Conservation (phyloP, 768 basidiomycete species). For the Lentinula detonsa region DNA sequence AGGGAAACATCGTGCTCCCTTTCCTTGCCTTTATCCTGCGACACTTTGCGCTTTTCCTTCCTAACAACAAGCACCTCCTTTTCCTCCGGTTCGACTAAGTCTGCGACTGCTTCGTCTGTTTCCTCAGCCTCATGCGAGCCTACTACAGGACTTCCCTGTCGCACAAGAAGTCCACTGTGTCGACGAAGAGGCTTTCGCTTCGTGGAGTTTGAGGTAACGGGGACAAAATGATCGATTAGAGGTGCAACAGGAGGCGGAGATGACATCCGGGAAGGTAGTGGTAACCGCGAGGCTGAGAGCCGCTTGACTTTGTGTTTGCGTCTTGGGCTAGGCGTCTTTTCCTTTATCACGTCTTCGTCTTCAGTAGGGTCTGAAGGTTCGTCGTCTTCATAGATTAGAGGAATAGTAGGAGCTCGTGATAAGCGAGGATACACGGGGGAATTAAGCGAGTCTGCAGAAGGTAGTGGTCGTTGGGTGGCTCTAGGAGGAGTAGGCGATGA, state of each 20-base stretch:
- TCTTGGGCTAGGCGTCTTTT: constrained; percentile 28
- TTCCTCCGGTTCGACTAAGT: constrained; percentile 23
- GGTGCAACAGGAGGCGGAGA: constrained; percentile 27
- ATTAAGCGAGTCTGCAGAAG: constrained; percentile 28
- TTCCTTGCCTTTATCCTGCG: constrained; percentile 34
- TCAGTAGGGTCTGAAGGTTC: constrained; percentile 43
- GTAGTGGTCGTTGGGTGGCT: constrained; percentile 38
- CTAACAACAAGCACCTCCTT: constrained; percentile 30
- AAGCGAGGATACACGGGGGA: constrained; percentile 47
- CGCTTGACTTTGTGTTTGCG: constrained; percentile 38
- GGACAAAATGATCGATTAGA: constrained; percentile 17
- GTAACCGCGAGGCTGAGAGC: constrained; percentile 41
- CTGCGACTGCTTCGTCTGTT: constrained; percentile 39
- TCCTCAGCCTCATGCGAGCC: constrained; percentile 62
- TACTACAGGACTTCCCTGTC: constrained; percentile 63
- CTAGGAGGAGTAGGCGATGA: constrained; percentile 43
- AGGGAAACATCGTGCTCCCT: constrained; percentile 13
- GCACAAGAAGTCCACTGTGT: constrained; percentile 55
- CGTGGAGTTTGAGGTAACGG: constrained; percentile 12
- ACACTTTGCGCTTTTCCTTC: constrained; percentile 34
- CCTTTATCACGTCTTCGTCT: constrained; percentile 23
- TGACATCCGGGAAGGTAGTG: constrained; percentile 36
- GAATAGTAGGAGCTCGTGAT: constrained; percentile 60
- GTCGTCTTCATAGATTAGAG: constrained; percentile 64
- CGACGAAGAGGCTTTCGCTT: constrained; percentile 35